phyloP scores from a whole-genome alignment of 176 grass and related monocot genomes.

The Typha latifolia region DNA sequence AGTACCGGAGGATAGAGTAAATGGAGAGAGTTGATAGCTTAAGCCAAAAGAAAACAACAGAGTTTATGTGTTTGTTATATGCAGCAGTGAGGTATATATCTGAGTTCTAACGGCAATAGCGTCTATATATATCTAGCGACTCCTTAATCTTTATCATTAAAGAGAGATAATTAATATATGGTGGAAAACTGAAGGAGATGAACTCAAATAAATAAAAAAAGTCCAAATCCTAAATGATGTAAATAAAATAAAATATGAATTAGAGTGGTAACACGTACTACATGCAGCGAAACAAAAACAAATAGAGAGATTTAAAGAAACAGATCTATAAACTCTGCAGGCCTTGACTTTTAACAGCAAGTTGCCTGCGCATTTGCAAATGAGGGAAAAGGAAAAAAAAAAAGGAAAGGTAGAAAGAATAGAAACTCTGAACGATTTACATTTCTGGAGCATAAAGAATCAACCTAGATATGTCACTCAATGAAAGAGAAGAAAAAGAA shows the following conservation, averaged over 20 bases:
- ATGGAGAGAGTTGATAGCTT: not conserved
- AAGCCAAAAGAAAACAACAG: too few relatives aligned
- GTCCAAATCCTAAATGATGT: too few relatives aligned
- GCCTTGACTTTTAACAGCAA: not conserved
- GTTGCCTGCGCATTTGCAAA: constrained; percentile 22
- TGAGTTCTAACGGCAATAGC: too few relatives aligned
- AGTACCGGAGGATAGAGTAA: not conserved
- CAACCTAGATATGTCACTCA: constrained; percentile 6
- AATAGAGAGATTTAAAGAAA: not conserved
- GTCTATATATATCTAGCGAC: too few relatives aligned
- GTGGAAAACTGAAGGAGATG: too few relatives aligned
- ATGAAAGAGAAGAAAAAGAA: not conserved
- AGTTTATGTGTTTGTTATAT: too few relatives aligned
- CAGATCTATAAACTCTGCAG: not conserved
- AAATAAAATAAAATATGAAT: not conserved
- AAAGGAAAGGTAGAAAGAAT: constrained; percentile 21
- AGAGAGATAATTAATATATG: too few relatives aligned
- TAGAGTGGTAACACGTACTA: not conserved
- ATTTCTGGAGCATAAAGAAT: constrained; percentile 54
- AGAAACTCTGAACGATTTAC: constrained; percentile 19
- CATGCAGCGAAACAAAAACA: not conserved
- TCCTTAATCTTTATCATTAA: too few relatives aligned
- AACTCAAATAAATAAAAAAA: too few relatives aligned
- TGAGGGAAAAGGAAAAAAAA: not conserved
- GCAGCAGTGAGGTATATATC: too few relatives aligned